A percentile compares a stretch with the other conserved stretches of the same genome.
These are phyloP conservation scores for Penicillium frequentans DNA, from an alignment of 2,329 filamentous ascomycete genomes.

Conservation along the genomic window DNA sequence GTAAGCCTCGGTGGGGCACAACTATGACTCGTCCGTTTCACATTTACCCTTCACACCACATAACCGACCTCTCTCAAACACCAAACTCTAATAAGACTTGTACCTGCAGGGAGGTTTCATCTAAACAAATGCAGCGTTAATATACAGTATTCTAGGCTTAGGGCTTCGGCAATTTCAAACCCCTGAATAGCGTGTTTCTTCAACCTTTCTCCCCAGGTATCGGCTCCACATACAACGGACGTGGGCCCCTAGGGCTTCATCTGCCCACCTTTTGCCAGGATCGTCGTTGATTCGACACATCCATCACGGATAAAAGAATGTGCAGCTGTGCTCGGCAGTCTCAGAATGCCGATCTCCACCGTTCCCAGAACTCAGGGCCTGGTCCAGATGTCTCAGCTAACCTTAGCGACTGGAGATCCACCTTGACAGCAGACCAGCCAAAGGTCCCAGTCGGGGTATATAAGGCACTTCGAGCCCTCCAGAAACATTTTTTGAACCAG, in stretches of 20 bases:
- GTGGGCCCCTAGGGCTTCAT: not conserved
- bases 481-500: constrained; percentile 14
- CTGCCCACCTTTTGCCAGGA: not conserved
- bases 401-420: not conserved
- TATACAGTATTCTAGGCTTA: not conserved
- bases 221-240: constrained; percentile 4
- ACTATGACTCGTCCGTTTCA: constrained; percentile 9
- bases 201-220: not conserved
- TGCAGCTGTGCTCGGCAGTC: not conserved
- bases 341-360: constrained; percentile 9
- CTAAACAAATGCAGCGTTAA: not conserved
- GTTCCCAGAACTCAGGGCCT: not conserved
- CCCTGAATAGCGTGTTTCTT: constrained; percentile 1
- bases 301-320: not conserved
- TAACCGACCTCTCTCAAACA: not conserved
- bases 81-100: not conserved
- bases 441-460: constrained; percentile 7
- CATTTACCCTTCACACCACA: not conserved
- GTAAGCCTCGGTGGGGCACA: constrained; percentile 9
- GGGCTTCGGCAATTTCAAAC: constrained; percentile 1
- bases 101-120: not conserved
- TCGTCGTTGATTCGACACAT: constrained; percentile 9
- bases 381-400: constrained; percentile 11
- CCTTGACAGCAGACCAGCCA: not conserved
- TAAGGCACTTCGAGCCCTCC: constrained; percentile 7